phyloP scores from a whole-genome alignment of 2,329 filamentous ascomycete species.

The Sarocladium oryzae region DNA sequence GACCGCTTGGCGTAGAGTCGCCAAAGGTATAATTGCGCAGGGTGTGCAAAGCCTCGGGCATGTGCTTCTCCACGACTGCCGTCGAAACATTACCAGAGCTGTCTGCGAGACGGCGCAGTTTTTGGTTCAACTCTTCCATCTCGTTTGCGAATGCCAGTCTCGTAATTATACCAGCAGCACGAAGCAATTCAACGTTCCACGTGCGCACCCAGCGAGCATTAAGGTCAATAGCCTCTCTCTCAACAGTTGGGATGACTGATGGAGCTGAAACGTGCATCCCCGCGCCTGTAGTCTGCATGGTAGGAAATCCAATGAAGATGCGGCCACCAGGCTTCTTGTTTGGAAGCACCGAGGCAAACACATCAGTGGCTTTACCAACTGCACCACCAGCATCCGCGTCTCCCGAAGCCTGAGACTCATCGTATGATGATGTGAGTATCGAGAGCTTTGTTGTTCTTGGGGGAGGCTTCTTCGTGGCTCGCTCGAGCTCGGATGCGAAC shows the following conservation, averaged over 20 bases:
- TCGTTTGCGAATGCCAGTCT: slow-evolving; percentile 83
- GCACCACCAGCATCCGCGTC: slow-evolving; percentile 35
- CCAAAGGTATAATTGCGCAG: slow-evolving; percentile 82
- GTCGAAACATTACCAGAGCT: slow-evolving; percentile 49
- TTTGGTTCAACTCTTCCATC: slow-evolving; percentile 68
- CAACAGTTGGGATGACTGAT: slow-evolving; percentile 93
- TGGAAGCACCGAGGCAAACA: slow-evolving; percentile 86
- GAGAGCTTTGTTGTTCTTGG: slow-evolving; percentile 81
- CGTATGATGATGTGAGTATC: slow-evolving; percentile 85
- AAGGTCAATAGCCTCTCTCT: slow-evolving; percentile 92
- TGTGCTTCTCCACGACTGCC: slow-evolving; percentile 58
- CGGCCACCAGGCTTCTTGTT: slow-evolving; percentile 74
- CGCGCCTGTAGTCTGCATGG: slow-evolving; percentile 90
- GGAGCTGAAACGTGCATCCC: slow-evolving; percentile 93
- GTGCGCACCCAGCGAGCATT: slow-evolving; percentile 91
- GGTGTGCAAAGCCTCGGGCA: slow-evolving; percentile 75
- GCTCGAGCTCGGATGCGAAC: slow-evolving; percentile 80
- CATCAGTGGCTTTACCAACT: slow-evolving; percentile 58
- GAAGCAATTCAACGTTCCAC: slow-evolving; percentile 92
- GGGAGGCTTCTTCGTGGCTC: slow-evolving; percentile 94
- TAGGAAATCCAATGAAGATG: slow-evolving; percentile 96
- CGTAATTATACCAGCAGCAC: slow-evolving; percentile 83
- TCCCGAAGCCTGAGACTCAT: slow-evolving; percentile 65
- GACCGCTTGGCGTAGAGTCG: slow-evolving; percentile 81
- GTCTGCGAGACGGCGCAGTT: slow-evolving; percentile 42